Percentiles rank a stretch among this genome's conserved stretches.
Conservation (phyloP, 139 green algal genomes). For the Haematococcus sp. region DNA sequence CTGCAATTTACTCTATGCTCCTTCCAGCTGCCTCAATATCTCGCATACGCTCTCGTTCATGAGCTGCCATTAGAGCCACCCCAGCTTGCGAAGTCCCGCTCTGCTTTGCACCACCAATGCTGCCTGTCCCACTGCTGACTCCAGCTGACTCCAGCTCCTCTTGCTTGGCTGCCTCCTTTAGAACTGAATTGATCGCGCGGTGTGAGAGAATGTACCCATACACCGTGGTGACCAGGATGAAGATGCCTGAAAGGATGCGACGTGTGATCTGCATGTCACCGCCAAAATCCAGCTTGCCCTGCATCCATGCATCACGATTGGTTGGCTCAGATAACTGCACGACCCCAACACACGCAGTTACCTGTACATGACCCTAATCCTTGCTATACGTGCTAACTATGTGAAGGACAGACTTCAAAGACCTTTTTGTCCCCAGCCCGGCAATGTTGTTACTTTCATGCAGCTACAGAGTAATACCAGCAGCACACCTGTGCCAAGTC, state of each 20-base stretch:
- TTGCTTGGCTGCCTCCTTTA: conserved; percentile 28
- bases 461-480: neutral
- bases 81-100: too few relatives aligned
- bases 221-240: conserved; percentile 32
- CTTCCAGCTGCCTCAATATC: conserved; percentile 9
- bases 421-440: too few relatives aligned
- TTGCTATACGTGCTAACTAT: too few relatives aligned
- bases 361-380: too few relatives aligned
- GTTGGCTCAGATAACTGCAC: too few relatives aligned
- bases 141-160: conserved; percentile 2
- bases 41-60: too few relatives aligned
- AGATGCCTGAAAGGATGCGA: conserved; percentile 13
- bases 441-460: neutral
- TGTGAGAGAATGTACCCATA: conserved; percentile 46
- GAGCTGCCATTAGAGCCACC: too few relatives aligned
- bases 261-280: conserved; percentile 7
- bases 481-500: conserved; percentile 17
- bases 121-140: neutral
- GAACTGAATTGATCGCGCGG: conserved; percentile 28
- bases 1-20: conserved; percentile 8
- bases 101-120: too few relatives aligned
- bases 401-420: too few relatives aligned
- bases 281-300: conserved; percentile 8
- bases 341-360: too few relatives aligned
- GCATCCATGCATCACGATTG: neutral